phyloP scores from a whole-genome alignment of 208 protist genomes.

The Zelonia costaricensis region DNA sequence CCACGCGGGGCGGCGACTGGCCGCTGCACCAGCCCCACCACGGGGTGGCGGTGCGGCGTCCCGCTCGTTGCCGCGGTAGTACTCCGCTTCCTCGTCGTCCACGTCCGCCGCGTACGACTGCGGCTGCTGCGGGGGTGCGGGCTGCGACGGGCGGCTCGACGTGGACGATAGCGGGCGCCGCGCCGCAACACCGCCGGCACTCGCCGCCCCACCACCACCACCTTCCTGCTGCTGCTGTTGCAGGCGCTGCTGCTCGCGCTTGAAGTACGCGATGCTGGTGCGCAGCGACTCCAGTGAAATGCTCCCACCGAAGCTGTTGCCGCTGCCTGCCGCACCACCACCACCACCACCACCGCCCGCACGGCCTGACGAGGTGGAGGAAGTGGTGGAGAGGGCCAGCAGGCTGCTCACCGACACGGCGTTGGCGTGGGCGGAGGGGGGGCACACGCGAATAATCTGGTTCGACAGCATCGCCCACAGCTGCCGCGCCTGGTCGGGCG shows the following conservation, averaged over 20 bases:
- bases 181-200: neutral
- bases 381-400: constrained; percentile 37
- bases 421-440: constrained; percentile 20
- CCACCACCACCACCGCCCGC: constrained; percentile 11
- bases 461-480: constrained; percentile 88
- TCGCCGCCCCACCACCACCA: neutral
- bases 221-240: constrained; percentile 25
- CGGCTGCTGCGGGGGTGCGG: too few relatives aligned
- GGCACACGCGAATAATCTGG: constrained; percentile 67
- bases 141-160: too few relatives aligned
- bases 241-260: constrained; percentile 53
- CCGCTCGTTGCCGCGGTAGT: neutral
- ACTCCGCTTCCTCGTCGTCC: neutral
- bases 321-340: neutral
- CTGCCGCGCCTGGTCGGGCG: constrained; percentile 78
- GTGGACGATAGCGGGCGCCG: constrained; percentile 8
- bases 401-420: constrained; percentile 39
- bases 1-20: constrained; percentile 47
- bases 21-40: neutral
- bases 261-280: constrained; percentile 78
- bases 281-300: constrained; percentile 73
- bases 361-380: constrained; percentile 8
- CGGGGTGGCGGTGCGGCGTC: neutral
- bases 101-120: too few relatives aligned
- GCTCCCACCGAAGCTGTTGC: constrained; percentile 41